Percentiles rank a stretch among this genome's conserved stretches.
phyloP scores from a whole-genome alignment of 1,284 basidiomycete species.

The Phellopilus nigrolimitatus region DNA sequence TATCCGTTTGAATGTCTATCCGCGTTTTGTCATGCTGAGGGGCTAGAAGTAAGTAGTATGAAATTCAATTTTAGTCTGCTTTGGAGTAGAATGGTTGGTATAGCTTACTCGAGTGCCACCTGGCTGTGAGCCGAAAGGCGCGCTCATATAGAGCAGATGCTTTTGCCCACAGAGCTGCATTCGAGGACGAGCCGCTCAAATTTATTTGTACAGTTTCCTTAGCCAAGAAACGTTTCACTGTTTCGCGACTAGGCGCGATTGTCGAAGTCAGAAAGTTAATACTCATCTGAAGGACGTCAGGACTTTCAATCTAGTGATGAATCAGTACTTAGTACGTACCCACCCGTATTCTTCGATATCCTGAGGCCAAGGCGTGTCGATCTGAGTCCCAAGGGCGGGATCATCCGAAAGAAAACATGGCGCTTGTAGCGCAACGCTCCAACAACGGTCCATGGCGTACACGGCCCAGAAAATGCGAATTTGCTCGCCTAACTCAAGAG shows the following conservation, averaged over 20 bases:
- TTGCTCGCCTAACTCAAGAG: slow-evolving; percentile 54
- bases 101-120: background rate
- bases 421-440: slow-evolving; percentile 57
- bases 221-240: slow-evolving; percentile 6
- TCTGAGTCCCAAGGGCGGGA: slow-evolving; percentile 32
- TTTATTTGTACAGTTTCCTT: background rate
- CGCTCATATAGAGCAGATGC: slow-evolving; percentile 17
- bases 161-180: slow-evolving; percentile 6
- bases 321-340: too few relatives aligned
- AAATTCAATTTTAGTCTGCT: background rate
- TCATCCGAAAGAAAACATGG: slow-evolving; percentile 41
- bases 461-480: slow-evolving; percentile 69
- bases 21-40: background rate
- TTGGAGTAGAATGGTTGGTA: background rate
- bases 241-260: background rate
- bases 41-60: background rate
- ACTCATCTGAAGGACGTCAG: background rate
- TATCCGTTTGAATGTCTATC: background rate
- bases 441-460: slow-evolving; percentile 58
- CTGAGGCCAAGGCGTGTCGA: slow-evolving; percentile 64
- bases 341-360: slow-evolving; percentile 54
- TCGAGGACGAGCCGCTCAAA: background rate
- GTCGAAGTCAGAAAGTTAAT: background rate
- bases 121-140: background rate
- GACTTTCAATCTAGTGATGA: background rate